phyloP scores from a whole-genome alignment of 164 flowering plant genomes.

The Tetracentron sinense region DNA sequence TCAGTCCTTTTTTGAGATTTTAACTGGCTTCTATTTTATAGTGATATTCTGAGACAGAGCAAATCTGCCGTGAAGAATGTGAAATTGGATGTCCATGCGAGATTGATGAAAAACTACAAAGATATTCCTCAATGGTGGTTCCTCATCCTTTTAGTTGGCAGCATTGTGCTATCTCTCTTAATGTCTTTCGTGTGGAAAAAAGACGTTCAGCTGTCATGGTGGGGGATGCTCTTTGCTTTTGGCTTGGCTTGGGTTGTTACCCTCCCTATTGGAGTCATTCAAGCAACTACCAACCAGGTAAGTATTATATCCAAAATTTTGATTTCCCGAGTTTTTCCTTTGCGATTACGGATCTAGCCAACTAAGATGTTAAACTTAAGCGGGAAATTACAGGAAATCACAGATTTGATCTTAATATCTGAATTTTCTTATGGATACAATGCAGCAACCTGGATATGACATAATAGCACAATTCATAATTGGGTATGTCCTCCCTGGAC shows the following conservation, averaged over 20 bases:
- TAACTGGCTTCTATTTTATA: slow-evolving; percentile 22
- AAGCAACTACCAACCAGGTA: slow-evolving; percentile 98
- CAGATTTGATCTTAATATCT: neutral
- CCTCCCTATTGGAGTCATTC: slow-evolving; percentile 92
- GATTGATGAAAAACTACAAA: slow-evolving; percentile 52
- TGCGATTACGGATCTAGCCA: neutral
- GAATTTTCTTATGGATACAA: neutral
- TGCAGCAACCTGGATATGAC: slow-evolving; percentile 98
- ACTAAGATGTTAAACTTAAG: neutral
- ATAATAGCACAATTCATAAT: slow-evolving; percentile 92
- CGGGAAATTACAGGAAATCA: neutral
- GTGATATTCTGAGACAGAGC: slow-evolving; percentile 78
- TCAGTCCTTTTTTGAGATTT: too few relatives aligned
- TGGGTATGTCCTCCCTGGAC: slow-evolving; percentile 80
- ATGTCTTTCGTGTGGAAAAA: slow-evolving; percentile 45
- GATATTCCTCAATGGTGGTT: slow-evolving; percentile 5
- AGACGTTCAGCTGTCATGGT: slow-evolving; percentile 84
- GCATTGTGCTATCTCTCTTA: neutral
- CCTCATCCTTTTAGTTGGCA: neutral
- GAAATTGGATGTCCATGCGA: slow-evolving; percentile 74
- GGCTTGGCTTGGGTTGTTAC: slow-evolving; percentile 74
- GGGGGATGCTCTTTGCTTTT: slow-evolving; percentile 90
- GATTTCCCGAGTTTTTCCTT: neutral
- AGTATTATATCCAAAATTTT: slow-evolving; percentile 12
- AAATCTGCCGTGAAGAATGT: slow-evolving; percentile 55